Conservation (phyloP, 2,329 filamentous ascomycete genomes). For the Trichoderma semiorbis region DNA sequence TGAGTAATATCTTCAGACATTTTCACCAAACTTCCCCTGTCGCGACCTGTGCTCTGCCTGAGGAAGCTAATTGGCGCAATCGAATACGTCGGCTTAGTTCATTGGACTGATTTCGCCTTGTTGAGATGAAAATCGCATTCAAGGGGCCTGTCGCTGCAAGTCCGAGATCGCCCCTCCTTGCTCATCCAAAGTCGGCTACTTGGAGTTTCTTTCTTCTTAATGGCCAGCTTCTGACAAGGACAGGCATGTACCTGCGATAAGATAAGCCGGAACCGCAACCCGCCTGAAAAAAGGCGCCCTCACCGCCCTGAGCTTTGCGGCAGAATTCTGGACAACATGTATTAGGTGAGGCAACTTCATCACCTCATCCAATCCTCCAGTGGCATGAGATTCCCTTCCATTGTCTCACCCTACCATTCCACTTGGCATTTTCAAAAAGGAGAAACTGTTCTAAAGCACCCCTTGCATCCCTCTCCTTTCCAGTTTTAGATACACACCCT, state of each 20-base stretch:
- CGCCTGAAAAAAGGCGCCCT: neutral
- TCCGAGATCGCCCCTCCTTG: neutral
- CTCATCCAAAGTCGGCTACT: neutral
- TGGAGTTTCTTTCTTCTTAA: constrained; percentile 1
- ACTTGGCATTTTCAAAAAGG: neutral
- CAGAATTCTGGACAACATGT: constrained; percentile 19
- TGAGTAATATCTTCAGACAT: constrained; percentile 19
- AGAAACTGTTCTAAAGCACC: neutral
- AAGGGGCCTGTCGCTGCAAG: neutral
- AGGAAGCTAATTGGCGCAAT: neutral
- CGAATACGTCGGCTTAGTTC: neutral
- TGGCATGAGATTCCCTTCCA: neutral
- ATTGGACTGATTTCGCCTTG: neutral
- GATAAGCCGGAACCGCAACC: neutral
- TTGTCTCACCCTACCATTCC: neutral
- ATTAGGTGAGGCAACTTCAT: neutral
- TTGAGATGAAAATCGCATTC: neutral
- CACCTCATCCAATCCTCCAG: neutral
- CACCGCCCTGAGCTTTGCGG: constrained; percentile 17
- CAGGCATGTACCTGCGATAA: neutral
- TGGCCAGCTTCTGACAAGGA: neutral
- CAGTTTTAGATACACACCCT: neutral
- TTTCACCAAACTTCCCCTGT: constrained; percentile 2
- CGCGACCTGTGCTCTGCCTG: neutral
- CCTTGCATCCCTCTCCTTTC: neutral